Conservation (phyloP, 2,329 filamentous ascomycete species). For the Stachybotrys echinatus region DNA sequence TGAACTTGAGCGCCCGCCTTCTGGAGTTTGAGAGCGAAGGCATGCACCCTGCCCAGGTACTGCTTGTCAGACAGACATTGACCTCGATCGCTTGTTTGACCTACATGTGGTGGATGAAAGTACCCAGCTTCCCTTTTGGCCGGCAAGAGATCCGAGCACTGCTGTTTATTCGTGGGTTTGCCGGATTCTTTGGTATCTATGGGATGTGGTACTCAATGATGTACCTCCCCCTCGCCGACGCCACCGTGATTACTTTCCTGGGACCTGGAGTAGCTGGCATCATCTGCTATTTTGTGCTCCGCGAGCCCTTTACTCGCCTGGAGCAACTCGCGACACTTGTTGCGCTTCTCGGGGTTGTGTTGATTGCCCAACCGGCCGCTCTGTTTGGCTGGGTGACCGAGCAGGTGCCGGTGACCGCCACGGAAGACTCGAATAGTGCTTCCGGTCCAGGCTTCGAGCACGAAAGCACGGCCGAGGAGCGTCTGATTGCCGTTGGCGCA, state of each 20-base stretch:
- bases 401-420: conserved; percentile 12
- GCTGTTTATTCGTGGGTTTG: conserved; percentile 61
- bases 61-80: conserved; percentile 74
- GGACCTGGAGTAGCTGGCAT: conserved; percentile 75
- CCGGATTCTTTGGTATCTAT: conserved; percentile 74
- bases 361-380: conserved; percentile 70
- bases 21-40: conserved; percentile 67
- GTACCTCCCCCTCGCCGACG: conserved; percentile 80
- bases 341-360: conserved; percentile 71
- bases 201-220: conserved; percentile 64
- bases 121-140: conserved; percentile 68
- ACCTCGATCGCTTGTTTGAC: conserved; percentile 60
- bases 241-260: conserved; percentile 85
- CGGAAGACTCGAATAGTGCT: conserved; percentile 7
- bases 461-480: conserved; percentile 53
- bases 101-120: conserved; percentile 69
- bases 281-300: conserved; percentile 67
- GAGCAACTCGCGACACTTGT: conserved; percentile 73
- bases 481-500: conserved; percentile 63
- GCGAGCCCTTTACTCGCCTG: conserved; percentile 71
- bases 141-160: conserved; percentile 60
- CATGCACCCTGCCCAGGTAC: conserved; percentile 79
- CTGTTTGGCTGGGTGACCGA: conserved; percentile 35
- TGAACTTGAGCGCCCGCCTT: conserved; percentile 77
- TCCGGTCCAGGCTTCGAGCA: conserved; percentile 25